Evolutionary conservation across 2,329 filamentous ascomycete species (phyloP).

Genomic region (Ophiostoma sp.): DNA sequence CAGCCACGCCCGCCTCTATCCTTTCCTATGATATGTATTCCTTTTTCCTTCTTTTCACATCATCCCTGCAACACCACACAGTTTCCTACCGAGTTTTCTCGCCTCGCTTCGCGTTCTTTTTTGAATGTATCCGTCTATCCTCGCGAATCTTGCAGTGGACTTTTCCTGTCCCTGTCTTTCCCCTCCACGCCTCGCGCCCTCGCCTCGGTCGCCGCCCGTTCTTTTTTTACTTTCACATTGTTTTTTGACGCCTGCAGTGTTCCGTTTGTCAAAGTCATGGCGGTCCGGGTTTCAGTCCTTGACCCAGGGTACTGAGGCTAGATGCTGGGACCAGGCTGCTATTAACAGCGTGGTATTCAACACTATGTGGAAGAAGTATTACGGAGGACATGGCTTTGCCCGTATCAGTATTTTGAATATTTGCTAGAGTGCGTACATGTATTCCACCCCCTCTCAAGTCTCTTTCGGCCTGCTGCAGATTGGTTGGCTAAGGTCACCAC

Average conservation of each 20-base stretch:
- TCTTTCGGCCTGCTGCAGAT: not conserved
- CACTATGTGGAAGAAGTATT: not conserved
- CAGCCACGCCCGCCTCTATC: not conserved
- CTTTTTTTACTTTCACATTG: not conserved
- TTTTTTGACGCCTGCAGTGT: not conserved
- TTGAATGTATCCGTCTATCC: not conserved
- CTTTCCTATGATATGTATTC: not conserved
- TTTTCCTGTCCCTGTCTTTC: not conserved
- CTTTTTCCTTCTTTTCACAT: not conserved
- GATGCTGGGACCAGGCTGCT: not conserved
- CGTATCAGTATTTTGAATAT: not conserved
- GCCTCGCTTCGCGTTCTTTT: not conserved
- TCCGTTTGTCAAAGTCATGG: not conserved
- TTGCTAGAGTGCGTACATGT: not conserved
- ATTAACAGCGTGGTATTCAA: not conserved
- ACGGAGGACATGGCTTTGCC: not conserved
- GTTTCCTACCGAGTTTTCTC: not conserved
- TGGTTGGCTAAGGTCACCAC: not conserved
- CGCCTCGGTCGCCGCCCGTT: not conserved
- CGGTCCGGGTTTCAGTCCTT: not conserved
- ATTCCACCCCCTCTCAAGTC: not conserved
- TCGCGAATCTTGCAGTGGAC: conserved; percentile 12
- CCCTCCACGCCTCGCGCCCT: not conserved
- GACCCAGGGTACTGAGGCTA: not conserved
- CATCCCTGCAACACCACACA: not conserved